phyloP scores from a whole-genome alignment of 495 filamentous ascomycete genomes.

The Venustampulla echinocandica region DNA sequence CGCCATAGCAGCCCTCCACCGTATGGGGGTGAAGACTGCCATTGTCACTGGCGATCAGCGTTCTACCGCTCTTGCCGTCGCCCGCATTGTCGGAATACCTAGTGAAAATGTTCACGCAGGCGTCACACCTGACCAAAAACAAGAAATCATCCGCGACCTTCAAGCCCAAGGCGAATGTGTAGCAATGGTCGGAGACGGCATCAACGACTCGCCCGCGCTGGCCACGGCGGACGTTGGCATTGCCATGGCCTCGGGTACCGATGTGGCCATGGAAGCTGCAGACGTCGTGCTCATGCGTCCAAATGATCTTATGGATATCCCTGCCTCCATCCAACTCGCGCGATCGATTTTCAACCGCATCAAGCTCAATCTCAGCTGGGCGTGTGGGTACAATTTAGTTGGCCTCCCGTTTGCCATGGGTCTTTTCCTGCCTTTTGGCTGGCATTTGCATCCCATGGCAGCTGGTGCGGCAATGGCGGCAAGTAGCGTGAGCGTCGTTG shows the following conservation, averaged over 20 bases:
- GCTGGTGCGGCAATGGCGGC: conserved; percentile 92
- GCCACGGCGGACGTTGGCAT: conserved; percentile 91
- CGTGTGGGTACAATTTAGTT: conserved; percentile 84
- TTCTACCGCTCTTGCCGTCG: conserved; percentile 73
- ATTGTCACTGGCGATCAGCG: conserved; percentile 92
- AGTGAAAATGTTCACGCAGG: conserved; percentile 66
- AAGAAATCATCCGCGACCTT: conserved; percentile 67
- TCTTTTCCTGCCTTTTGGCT: conserved; percentile 78
- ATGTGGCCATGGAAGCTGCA: conserved; percentile 97
- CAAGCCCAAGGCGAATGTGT: conserved; percentile 66
- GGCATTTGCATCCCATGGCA: conserved; percentile 86
- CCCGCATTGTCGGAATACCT: conserved; percentile 73
- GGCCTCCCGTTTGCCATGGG: conserved; percentile 97
- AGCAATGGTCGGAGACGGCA: conserved; percentile 97
- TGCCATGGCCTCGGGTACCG: conserved; percentile 83
- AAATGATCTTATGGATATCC: conserved; percentile 83
- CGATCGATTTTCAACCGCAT: conserved; percentile 85
- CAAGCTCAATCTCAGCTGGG: conserved; percentile 87
- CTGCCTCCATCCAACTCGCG: conserved; percentile 73
- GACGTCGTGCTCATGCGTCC: conserved; percentile 93
- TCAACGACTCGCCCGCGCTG: conserved; percentile 96
- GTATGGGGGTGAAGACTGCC: conserved; percentile 75
- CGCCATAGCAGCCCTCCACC: conserved; percentile 70
- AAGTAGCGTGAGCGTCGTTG: conserved; percentile 83
- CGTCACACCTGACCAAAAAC: conserved; percentile 81